A percentile compares a stretch with the other conserved stretches of the same genome.
Evolutionary conservation across 108 stramenopile species (phyloP).

Genomic region (Nitzschia putrida): DNA sequence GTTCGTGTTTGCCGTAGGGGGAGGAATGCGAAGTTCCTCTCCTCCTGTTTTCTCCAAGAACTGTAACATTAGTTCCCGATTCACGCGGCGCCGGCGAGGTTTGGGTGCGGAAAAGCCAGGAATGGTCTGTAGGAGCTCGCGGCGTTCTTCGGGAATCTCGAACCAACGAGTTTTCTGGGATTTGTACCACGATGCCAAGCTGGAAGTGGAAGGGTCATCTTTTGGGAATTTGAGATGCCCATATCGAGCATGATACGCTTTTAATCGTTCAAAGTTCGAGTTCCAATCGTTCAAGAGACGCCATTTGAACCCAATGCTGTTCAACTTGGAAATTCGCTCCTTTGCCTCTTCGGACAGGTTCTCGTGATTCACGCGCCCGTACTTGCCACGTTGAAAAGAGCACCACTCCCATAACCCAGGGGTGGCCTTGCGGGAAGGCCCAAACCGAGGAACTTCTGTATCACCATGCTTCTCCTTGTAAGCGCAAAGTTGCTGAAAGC

Average conservation of each 20-base stretch:
- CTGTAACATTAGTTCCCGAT: too few species aligned
- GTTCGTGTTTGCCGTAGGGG: too few species aligned
- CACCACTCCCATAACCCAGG: slow-evolving; percentile 51
- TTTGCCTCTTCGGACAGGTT: slow-evolving; percentile 24
- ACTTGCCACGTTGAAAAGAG: slow-evolving; percentile 52
- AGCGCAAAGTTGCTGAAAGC: slow-evolving; percentile 37
- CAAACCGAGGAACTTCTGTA: slow-evolving; percentile 56
- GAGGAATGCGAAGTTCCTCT: too few species aligned
- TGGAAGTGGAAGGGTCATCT: slow-evolving; percentile 32
- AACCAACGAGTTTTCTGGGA: slow-evolving; percentile 35
- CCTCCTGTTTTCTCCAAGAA: too few species aligned
- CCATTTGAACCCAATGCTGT: slow-evolving; percentile 57
- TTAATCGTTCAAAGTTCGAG: slow-evolving; percentile 37
- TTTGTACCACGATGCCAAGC: slow-evolving; percentile 54
- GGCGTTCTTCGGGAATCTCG: slow-evolving; percentile 37
- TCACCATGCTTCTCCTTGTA: slow-evolving; percentile 30
- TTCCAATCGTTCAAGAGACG: slow-evolving; percentile 39
- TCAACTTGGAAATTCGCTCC: slow-evolving; percentile 43
- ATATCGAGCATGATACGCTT: slow-evolving; percentile 36
- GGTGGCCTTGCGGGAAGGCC: slow-evolving; percentile 15
- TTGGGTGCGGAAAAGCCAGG: slow-evolving; percentile 12
- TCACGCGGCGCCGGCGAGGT: too few species aligned
- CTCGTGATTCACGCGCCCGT: slow-evolving; percentile 36
- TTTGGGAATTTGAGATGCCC: slow-evolving; percentile 36
- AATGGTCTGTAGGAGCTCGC: slow-evolving; percentile 39